phyloP scores from a whole-genome alignment of 306 rosid species.

The Acacia acuminata region DNA sequence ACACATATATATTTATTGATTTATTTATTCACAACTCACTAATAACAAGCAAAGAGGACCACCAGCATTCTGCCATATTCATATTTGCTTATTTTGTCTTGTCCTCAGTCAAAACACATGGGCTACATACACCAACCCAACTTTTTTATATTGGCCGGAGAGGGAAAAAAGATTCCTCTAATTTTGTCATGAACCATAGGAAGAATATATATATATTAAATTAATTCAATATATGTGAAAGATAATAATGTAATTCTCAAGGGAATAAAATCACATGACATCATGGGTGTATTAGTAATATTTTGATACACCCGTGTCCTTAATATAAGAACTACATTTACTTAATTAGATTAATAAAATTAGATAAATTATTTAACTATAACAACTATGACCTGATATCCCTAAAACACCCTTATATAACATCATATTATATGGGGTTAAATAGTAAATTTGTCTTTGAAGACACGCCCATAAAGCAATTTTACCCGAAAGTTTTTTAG shows the following conservation, averaged over 20 bases:
- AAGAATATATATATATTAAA: neutral
- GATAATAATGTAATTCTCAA: neutral
- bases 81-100: neutral
- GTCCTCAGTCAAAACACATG: neutral
- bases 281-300: neutral
- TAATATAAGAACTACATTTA: no score
- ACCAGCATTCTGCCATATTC: no score
- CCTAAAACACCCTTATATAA: no score
- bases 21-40: neutral
- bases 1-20: no score
- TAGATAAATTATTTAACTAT: no score
- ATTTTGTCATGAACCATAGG: neutral
- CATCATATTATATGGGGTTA: no score
- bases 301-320: neutral
- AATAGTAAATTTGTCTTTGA: no score
- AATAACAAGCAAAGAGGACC: neutral
- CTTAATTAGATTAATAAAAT: no score
- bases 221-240: neutral
- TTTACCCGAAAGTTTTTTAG: no score
- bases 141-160: neutral
- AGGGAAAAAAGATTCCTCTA: neutral
- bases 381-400: neutral
- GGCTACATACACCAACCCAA: neutral
- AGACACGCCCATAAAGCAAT: no score
- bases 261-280: slow-evolving; percentile 1